Percentiles rank a stretch among this genome's conserved stretches.
Evolutionary conservation across 345 rosid genomes (phyloP).

Genomic region (Sisymbrium irio): DNA sequence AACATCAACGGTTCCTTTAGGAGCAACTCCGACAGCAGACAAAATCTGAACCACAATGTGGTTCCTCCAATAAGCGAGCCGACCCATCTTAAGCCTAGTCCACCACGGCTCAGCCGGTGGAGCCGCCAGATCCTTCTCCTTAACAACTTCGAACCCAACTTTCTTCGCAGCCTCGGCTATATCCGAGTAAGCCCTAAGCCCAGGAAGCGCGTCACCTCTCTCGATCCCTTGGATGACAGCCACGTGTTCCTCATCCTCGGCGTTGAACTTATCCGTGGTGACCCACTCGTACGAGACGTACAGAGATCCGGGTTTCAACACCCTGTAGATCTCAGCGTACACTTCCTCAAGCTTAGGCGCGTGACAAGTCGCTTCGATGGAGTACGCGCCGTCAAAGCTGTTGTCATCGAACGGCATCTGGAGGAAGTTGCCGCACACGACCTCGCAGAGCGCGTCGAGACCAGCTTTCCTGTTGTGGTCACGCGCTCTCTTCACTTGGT

Average conservation of each 20-base stretch:
- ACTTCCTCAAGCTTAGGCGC: conserved; percentile 93
- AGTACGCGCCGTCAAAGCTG: conserved; percentile 94
- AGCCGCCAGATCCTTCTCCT: conserved; percentile 82
- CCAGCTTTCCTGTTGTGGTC: conserved; percentile 89
- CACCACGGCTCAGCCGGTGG: conserved; percentile 93
- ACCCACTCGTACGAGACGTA: conserved; percentile 96
- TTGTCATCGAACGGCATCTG: conserved; percentile 78
- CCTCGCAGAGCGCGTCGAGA: conserved; percentile 77
- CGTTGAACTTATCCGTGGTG: conserved; percentile 63
- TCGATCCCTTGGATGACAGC: conserved; percentile 88
- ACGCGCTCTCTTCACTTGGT: conserved; percentile 89
- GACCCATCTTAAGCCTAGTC: conserved; percentile 84
- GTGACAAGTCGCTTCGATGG: conserved; percentile 97
- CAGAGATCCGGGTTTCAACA: conserved; percentile 78
- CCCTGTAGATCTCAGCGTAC: conserved; percentile 79
- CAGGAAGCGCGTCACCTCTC: conserved; percentile 89
- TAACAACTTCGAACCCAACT: conserved; percentile 83
- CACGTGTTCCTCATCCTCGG: conserved; percentile 58
- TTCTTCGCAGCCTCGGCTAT: conserved; percentile 63
- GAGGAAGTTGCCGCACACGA: conserved; percentile 86
- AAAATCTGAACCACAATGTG: conserved; percentile 70
- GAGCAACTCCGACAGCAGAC: conserved; percentile 76
- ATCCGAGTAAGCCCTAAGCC: conserved; percentile 62
- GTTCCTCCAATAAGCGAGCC: conserved; percentile 94
- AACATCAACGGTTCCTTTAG: conserved; percentile 96